These are phyloP conservation scores for Nothomitra cinnamomea DNA, from an alignment of 2,329 filamentous ascomycete genomes.

Conservation along the genomic window DNA sequence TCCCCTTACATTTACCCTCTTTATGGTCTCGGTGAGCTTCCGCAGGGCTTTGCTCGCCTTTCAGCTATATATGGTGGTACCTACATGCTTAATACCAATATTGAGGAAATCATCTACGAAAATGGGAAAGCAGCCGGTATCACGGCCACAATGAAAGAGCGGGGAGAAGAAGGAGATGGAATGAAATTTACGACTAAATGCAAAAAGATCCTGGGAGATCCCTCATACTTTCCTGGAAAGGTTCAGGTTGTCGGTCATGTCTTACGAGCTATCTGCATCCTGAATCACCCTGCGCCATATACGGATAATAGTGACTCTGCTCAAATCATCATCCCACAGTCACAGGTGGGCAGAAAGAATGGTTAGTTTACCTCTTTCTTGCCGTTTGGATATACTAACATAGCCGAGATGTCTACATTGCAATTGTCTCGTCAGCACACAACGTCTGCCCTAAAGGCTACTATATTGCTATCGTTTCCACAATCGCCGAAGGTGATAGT, in stretches of 20 bases:
- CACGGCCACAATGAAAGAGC: conserved; percentile 89
- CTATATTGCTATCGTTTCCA: conserved; percentile 97
- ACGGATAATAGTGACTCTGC: conserved; percentile 79
- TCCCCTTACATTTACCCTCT: conserved; percentile 99
- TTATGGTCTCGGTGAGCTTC: conserved; percentile 91
- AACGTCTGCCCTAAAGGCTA: conserved; percentile 98
- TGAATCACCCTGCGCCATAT: conserved; percentile 85
- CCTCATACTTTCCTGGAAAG: conserved; percentile 89
- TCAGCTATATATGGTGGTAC: conserved; percentile 98
- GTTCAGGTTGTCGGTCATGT: conserved; percentile 76
- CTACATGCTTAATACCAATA: conserved; percentile 95
- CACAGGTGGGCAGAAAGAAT: conserved; percentile 90
- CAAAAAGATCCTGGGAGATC: conserved; percentile 89
- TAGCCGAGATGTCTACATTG: conserved; percentile 75
- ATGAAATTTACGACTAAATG: conserved; percentile 96
- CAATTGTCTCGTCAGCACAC: conserved; percentile 86
- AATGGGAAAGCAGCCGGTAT: conserved; percentile 79
- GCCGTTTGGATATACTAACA: conserved; percentile 10
- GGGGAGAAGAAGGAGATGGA: conserved; percentile 51
- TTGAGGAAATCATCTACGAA: conserved; percentile 81
- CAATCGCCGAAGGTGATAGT: conserved; percentile 76
- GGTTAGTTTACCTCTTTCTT: conserved; percentile 37
- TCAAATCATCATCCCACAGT: conserved; percentile 95
- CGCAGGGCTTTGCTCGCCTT: conserved; percentile 90
- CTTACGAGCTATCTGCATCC: conserved; percentile 89